Conservation (phyloP, 192 early-diverging fungal species). For the Linderina pennispora region DNA sequence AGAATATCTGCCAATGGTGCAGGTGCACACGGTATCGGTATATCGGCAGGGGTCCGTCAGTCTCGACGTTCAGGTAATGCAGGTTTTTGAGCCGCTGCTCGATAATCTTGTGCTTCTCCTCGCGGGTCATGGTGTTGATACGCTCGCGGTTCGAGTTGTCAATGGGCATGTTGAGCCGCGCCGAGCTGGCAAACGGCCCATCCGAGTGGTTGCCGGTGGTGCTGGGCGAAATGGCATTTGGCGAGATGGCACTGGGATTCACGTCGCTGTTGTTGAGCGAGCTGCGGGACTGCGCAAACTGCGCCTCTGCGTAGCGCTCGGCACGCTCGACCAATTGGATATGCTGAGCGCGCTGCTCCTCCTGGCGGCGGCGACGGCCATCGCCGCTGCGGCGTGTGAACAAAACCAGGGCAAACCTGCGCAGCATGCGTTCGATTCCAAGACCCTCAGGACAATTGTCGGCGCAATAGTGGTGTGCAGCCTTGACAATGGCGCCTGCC, state of each 20-base stretch:
- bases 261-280: not conserved
- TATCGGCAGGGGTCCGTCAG: conserved; percentile 14
- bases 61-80: conserved; percentile 25
- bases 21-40: conserved; percentile 49
- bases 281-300: not conserved
- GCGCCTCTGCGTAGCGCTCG: conserved; percentile 6
- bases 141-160: conserved; percentile 9
- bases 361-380: conserved; percentile 6
- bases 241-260: not conserved
- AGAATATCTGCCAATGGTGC: conserved; percentile 85
- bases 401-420: conserved; percentile 16
- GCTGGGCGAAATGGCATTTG: not conserved
- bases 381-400: conserved; percentile 17
- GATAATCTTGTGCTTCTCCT: conserved; percentile 15
- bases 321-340: conserved; percentile 7
- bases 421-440: conserved; percentile 29
- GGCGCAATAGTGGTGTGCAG: conserved; percentile 21
- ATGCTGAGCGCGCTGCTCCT: conserved; percentile 5
- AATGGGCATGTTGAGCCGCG: conserved; percentile 16
- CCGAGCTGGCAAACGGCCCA: conserved; percentile 1
- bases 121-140: conserved; percentile 8
- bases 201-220: not conserved
- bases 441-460: conserved; percentile 30
- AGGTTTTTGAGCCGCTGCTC: conserved; percentile 8
- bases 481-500: conserved; percentile 11